These are phyloP conservation scores for Yarrowia porcina DNA, from an alignment of 805 yeast species.

Conservation along the genomic window DNA sequence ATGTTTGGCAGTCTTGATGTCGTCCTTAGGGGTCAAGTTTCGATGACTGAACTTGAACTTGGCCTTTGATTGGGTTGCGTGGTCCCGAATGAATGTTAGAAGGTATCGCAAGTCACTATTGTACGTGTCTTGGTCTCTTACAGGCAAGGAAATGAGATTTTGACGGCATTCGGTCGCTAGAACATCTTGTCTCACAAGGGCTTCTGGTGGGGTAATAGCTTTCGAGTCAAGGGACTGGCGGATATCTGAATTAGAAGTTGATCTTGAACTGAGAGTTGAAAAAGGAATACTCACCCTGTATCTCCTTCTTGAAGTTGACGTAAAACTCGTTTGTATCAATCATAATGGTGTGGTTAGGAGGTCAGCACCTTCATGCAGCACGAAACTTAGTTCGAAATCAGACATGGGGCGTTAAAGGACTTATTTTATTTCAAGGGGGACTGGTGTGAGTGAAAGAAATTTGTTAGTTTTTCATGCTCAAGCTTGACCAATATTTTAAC, in stretches of 20 bases:
- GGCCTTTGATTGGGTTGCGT: neutral
- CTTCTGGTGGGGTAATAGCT: neutral
- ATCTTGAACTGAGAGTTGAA: neutral
- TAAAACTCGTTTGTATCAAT: conserved; percentile 11
- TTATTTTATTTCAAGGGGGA: too few relatives aligned
- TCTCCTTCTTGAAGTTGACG: conserved; percentile 10
- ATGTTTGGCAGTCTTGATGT: neutral
- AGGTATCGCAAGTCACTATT: neutral
- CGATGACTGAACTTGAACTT: conserved; percentile 12
- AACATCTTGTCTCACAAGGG: neutral
- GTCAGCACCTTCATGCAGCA: neutral
- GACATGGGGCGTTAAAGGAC: too few relatives aligned
- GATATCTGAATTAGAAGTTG: conserved; percentile 1
- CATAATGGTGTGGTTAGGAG: neutral
- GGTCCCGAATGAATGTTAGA: neutral
- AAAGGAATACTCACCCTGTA: neutral
- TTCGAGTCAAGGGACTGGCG: neutral
- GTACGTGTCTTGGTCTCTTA: conserved; percentile 23
- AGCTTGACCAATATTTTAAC: too few relatives aligned
- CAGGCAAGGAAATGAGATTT: conserved; percentile 2
- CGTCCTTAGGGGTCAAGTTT: neutral
- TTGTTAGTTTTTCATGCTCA: too few relatives aligned
- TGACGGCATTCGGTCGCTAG: conserved; percentile 4
- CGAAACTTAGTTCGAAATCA: neutral
- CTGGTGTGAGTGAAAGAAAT: too few relatives aligned